phyloP scores from a whole-genome alignment of 176 grass and related monocot genomes.

The Poa pratensis region DNA sequence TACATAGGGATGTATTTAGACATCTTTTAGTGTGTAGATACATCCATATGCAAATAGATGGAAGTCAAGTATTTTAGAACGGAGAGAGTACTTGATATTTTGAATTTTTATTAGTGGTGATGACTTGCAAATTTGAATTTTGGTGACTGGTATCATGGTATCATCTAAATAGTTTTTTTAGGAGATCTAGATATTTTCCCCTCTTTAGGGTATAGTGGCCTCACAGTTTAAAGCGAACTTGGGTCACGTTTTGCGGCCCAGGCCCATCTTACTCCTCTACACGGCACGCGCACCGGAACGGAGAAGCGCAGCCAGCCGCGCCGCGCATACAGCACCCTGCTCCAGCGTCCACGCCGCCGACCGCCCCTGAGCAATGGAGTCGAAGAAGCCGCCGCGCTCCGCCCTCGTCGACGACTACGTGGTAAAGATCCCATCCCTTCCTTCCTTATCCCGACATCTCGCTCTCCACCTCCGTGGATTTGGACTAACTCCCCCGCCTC shows the following conservation, averaged over 20 bases:
- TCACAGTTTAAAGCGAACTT: background rate
- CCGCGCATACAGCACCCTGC: background rate
- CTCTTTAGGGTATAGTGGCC: no score
- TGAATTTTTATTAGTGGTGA: no score
- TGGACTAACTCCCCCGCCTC: background rate
- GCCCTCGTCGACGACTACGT: slow-evolving; percentile 41
- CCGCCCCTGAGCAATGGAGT: slow-evolving; percentile 42
- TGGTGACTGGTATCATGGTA: no score
- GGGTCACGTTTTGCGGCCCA: background rate
- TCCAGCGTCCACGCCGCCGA: background rate
- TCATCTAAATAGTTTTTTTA: no score
- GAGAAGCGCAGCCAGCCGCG: slow-evolving; percentile 28
- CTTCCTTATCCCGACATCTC: background rate
- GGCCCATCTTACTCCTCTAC: slow-evolving; percentile 1
- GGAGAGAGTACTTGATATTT: no score
- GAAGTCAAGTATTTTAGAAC: no score
- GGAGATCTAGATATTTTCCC: no score
- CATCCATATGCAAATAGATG: no score
- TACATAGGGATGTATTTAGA: no score
- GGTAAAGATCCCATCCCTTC: slow-evolving; percentile 30
- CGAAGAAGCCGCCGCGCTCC: slow-evolving; percentile 35
- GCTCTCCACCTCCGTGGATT: background rate
- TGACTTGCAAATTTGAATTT: no score
- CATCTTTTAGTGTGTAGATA: no score
- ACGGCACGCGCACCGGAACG: slow-evolving; percentile 7